Base-by-base conservation (phyloP, 1,284 basidiomycete genomes). In the Polyporus tsugae region DNA sequence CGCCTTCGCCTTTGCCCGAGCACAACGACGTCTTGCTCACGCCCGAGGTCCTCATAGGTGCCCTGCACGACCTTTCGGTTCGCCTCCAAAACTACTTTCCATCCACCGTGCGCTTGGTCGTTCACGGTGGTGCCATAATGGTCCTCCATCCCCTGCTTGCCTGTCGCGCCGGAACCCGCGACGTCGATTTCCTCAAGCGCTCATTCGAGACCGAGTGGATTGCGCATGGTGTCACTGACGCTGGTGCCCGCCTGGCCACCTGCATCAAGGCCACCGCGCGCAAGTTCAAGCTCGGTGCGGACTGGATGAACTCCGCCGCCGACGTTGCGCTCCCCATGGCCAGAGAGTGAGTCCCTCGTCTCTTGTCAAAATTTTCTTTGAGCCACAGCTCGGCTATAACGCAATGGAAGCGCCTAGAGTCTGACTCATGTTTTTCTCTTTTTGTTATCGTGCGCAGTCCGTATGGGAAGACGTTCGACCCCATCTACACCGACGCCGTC, bases 271-370 rank as follows among this genome's bases (percentile, higher is more conserved):
- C 80, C 38, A 91, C 89, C 2, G 89, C 90, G 0, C 69, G 62
- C 15, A 71, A 75, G 6, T 90, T 86, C 72, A 72, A 72, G 7
- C 76, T 91, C 6, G 90, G 90, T 0, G 80, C 82, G 44, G 90
- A 91, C 76, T 92, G 90, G 90, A 90, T 91, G 89, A 91, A 91
- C 68, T 84, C 86, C 3, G 87, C 89, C 72, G 87, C 90, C 0
- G 90, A 92, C 74, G 82, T 89, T 11, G 88, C 89, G 1, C 80
- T 91, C 57, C 90, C 90, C 15, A 84, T 87, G 83, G 84, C 86
- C 17, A 77, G 76, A 69, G 86, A 89, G 89, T 91, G 75, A 79
- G 89, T 63, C 65, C 61, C 22, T 49, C 46, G 22, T 19, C 44
- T 22, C 62, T 59, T 65, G 57, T 59, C 49, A 22, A 42, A 60